A percentile compares a stretch with the other conserved stretches of the same genome.
Conservation (phyloP, 257 asterid species). For the Lycium ferocissimum region DNA sequence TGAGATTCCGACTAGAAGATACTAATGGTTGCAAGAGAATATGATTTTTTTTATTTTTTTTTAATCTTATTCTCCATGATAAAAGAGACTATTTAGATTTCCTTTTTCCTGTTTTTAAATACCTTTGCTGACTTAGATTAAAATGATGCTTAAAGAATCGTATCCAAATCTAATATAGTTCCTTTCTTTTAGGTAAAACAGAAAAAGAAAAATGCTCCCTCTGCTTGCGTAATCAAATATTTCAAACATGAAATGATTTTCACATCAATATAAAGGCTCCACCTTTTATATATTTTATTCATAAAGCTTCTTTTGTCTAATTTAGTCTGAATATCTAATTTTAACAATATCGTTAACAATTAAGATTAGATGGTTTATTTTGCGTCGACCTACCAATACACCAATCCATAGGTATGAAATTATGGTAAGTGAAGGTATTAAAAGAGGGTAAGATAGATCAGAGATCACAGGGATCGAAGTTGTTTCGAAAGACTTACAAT, state of each 20-base stretch:
- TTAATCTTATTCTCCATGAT: background rate
- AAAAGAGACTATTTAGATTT: background rate
- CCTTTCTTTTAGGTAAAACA: background rate
- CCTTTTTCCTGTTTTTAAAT: background rate
- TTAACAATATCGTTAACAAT: too few relatives aligned
- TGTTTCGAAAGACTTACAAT: too few relatives aligned
- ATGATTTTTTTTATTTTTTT: background rate
- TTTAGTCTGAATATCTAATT: too few relatives aligned
- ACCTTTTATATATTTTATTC: background rate
- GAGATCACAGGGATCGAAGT: too few relatives aligned
- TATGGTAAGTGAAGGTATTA: too few relatives aligned
- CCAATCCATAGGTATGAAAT: too few relatives aligned
- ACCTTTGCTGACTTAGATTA: background rate
- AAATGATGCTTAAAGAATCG: constrained; percentile 1
- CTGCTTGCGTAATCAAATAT: background rate
- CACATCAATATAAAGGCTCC: background rate
- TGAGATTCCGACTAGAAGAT: background rate
- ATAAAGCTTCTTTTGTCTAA: background rate
- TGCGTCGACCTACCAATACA: too few relatives aligned
- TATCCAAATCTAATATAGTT: background rate
- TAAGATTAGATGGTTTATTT: too few relatives aligned
- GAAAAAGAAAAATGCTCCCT: background rate
- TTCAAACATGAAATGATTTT: background rate
- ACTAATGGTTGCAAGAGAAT: background rate
- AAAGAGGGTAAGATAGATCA: too few relatives aligned